Percentiles rank a stretch among this genome's conserved stretches.
Evolutionary conservation across 768 basidiomycete genomes (phyloP).

Genomic region (Suillus bovinus): DNA sequence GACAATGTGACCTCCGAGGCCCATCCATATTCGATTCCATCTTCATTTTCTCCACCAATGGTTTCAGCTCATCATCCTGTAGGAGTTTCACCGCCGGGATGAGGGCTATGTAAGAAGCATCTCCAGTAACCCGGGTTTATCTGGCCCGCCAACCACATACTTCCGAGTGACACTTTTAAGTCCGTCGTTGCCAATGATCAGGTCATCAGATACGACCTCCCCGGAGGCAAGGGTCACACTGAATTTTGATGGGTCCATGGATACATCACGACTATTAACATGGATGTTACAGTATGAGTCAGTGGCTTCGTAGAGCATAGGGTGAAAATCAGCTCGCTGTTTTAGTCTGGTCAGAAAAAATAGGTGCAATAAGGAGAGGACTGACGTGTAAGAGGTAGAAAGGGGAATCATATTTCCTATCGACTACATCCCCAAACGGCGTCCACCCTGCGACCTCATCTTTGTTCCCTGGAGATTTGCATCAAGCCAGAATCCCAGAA

Average conservation of each 20-base stretch:
- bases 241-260: conserved; percentile 34
- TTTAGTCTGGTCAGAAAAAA: not conserved
- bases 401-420: conserved; percentile 33
- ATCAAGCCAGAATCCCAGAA: not conserved
- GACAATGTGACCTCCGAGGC: conserved; percentile 48
- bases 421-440: conserved; percentile 35
- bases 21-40: conserved; percentile 64
- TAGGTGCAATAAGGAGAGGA: not conserved
- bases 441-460: conserved; percentile 40
- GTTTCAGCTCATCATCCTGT: conserved; percentile 50
- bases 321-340: conserved; percentile 50
- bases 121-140: conserved; percentile 55
- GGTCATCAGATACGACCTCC: conserved; percentile 40
- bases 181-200: conserved; percentile 54
- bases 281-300: conserved; percentile 38
- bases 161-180: conserved; percentile 52
- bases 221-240: conserved; percentile 43
- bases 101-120: conserved; percentile 61
- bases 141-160: conserved; percentile 47
- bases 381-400: conserved; percentile 37
- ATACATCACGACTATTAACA: conserved; percentile 36
- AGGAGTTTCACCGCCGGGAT: conserved; percentile 47
- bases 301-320: conserved; percentile 38
- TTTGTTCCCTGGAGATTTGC: conserved; percentile 25
- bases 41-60: conserved; percentile 46